Percentiles rank a stretch among this genome's conserved stretches.
Evolutionary conservation across 805 yeast genomes (phyloP).

Genomic region (Hanseniaspora osmophila): DNA sequence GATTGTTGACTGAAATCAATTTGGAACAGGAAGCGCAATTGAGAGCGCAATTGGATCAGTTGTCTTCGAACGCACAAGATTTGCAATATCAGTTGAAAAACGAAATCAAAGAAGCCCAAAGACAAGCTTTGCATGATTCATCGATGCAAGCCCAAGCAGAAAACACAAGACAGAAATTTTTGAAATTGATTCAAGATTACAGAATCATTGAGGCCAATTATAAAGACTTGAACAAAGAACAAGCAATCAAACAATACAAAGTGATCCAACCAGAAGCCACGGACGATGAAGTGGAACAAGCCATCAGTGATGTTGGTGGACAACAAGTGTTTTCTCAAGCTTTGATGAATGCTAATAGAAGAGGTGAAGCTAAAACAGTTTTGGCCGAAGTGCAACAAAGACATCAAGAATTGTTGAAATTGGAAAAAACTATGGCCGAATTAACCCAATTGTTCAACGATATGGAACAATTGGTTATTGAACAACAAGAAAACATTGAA

Average conservation of each 20-base stretch:
- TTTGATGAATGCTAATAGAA: constrained; percentile 66
- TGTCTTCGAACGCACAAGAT: constrained; percentile 64
- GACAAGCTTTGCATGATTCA: constrained; percentile 52
- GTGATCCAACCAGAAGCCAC: constrained; percentile 81
- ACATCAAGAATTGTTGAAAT: constrained; percentile 86
- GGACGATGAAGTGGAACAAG: constrained; percentile 70
- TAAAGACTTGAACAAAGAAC: constrained; percentile 69
- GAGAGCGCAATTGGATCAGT: constrained; percentile 62
- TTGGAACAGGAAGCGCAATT: constrained; percentile 54
- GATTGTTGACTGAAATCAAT: constrained; percentile 58
- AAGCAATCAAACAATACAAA: constrained; percentile 84
- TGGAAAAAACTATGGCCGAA: constrained; percentile 92
- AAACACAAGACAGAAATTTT: constrained; percentile 69
- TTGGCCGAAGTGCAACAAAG: constrained; percentile 90
- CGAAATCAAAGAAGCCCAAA: constrained; percentile 65
- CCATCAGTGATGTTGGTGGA: constrained; percentile 70
- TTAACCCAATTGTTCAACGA: constrained; percentile 88
- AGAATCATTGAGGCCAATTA: constrained; percentile 76
- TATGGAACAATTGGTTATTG: constrained; percentile 91
- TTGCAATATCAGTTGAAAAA: constrained; percentile 62
- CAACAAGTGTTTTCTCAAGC: constrained; percentile 94
- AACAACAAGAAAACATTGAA: constrained; percentile 80
- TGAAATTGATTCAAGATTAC: constrained; percentile 75
- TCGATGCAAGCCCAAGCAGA: constrained; percentile 71
- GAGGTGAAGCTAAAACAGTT: constrained; percentile 92